Percentiles rank a stretch among this genome's conserved stretches.
Conservation (phyloP, 345 rosid species). For the Dovyalis caffra region DNA sequence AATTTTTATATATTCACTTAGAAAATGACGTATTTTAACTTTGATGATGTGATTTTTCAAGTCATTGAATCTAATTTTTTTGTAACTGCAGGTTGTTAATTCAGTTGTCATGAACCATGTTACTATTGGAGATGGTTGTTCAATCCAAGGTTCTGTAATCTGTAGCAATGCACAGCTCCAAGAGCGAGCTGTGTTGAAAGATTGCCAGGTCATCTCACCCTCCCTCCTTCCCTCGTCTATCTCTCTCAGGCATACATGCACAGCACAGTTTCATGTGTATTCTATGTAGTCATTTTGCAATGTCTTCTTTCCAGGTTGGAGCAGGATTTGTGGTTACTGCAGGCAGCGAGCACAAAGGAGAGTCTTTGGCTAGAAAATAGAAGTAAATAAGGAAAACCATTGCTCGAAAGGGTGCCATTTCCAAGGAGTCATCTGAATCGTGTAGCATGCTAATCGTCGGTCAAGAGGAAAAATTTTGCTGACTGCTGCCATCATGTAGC, state of each 20-base stretch:
- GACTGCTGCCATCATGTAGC: slow-evolving; percentile 5
- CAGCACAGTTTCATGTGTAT: neutral
- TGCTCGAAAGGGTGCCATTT: neutral
- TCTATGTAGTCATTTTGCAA: neutral
- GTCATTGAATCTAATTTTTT: neutral
- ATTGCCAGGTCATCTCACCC: slow-evolving; percentile 68
- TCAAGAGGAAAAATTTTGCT: neutral
- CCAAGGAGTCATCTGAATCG: neutral
- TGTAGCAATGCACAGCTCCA: slow-evolving; percentile 92
- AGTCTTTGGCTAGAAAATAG: slow-evolving; percentile 75
- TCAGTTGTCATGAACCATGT: slow-evolving; percentile 90
- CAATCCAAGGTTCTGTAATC: slow-evolving; percentile 85
- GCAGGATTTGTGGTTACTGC: slow-evolving; percentile 68
- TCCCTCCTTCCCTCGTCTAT: neutral
- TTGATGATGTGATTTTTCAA: neutral
- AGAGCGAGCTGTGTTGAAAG: slow-evolving; percentile 78
- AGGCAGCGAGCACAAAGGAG: slow-evolving; percentile 79
- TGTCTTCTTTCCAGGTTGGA: slow-evolving; percentile 58
- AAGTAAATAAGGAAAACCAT: slow-evolving; percentile 21
- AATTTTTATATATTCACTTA: neutral
- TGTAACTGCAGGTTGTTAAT: slow-evolving; percentile 67
- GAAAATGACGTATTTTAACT: neutral
- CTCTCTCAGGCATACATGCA: neutral
- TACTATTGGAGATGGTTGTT: slow-evolving; percentile 87
- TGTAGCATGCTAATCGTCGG: neutral